A percentile compares a stretch with the other conserved stretches of the same genome.
These are phyloP conservation scores for Apiospora malaysiana DNA, from an alignment of 2,329 filamentous ascomycete genomes.

Conservation along the genomic window DNA sequence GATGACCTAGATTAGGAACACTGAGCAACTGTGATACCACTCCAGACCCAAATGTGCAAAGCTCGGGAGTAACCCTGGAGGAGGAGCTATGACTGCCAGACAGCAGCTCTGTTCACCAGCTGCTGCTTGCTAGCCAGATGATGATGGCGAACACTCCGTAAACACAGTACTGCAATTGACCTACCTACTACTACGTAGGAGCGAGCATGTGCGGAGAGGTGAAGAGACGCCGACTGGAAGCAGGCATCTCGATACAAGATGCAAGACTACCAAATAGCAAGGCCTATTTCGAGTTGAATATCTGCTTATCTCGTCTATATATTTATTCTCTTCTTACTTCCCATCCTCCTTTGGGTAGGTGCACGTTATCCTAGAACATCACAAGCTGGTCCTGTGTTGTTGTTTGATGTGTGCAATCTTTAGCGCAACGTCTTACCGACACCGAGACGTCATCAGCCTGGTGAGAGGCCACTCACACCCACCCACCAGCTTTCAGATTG, in stretches of 20 bases:
- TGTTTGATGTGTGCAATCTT: not conserved
- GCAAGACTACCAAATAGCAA: not conserved
- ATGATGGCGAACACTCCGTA: too few species aligned
- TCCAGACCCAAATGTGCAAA: not conserved
- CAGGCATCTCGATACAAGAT: not conserved
- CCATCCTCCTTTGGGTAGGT: not conserved
- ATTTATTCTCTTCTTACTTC: too few species aligned
- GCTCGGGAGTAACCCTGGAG: not conserved
- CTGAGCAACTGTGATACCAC: not conserved
- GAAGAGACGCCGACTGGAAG: not conserved
- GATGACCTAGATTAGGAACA: not conserved
- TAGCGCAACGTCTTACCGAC: slow-evolving; percentile 3
- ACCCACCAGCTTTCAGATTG: not conserved
- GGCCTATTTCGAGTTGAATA: not conserved
- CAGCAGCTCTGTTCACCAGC: not conserved
- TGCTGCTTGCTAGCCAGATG: not conserved
- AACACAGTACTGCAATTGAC: too few species aligned
- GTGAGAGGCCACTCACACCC: not conserved
- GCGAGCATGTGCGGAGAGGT: too few species aligned
- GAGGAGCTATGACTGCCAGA: not conserved
- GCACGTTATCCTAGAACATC: not conserved
- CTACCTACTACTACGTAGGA: too few species aligned
- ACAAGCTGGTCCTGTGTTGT: not conserved
- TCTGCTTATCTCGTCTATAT: not conserved
- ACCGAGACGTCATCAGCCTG: slow-evolving; percentile 5